Evolutionary conservation across 495 filamentous ascomycete species (phyloP), one percentile per base, ranked within the genome.

Genomic region (Penicillium desertorum): DNA sequence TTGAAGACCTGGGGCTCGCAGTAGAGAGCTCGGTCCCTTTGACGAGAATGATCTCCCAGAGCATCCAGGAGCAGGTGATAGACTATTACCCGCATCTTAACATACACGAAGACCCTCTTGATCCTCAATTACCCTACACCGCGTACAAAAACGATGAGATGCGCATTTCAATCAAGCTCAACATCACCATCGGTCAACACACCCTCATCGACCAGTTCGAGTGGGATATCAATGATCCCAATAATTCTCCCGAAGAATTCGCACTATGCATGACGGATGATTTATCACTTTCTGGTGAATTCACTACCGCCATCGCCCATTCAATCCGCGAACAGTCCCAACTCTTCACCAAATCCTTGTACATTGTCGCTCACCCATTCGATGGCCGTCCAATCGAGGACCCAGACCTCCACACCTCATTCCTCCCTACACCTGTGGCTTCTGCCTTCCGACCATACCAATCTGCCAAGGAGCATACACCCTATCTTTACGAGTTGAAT

Each of bases 121-220:
- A 98, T 68, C 89, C 92, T 2, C 87, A 91, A 63, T 78, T 94
- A 11, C 93, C 94, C 2, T 98, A 98, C 69, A 84, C 81, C 41
- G 92, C 94, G 4, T 96, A 96, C 76, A 96, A 97, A 70, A 94
- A 98, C 63, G 95, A 98, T 63, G 94, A 98, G 74, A 96, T 98
- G 93, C 86, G 94, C 54, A 91, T 98, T 30, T 74, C 92, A 19
- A 84, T 98, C 63, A 97, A 96, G 71, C 79, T 98, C 41, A 96
- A 98, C 68, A 97, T 98, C 66, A 98, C 94, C 23, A 97, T 98
- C 69, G 95, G 94, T 2, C 88, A 89, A 58, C 90, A 96, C 69
- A 97, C 92, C 1, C 79, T 98, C 25, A 86, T 96, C 22, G 94
- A 98, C 64, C 95, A 98, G 68, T 98, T 98, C 51, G 94, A 98